Percentiles rank a stretch among this genome's conserved stretches.
Conservation (phyloP, 2,329 filamentous ascomycete genomes). For the Apiospora rasikravindrae region DNA sequence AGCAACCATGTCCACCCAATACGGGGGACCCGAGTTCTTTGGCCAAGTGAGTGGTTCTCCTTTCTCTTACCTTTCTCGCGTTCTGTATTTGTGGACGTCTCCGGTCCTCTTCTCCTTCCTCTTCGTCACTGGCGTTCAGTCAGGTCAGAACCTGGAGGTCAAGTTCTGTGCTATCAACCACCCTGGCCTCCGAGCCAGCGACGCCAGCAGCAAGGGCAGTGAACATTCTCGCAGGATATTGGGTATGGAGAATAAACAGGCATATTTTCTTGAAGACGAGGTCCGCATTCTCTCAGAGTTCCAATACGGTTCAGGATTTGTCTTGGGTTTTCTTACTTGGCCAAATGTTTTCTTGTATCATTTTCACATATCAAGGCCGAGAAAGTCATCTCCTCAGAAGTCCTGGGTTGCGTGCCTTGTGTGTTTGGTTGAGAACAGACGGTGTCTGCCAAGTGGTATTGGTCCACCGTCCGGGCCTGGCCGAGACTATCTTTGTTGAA, state of each 20-base stretch:
- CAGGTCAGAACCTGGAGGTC: background rate
- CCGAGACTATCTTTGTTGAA: background rate
- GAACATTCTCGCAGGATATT: background rate
- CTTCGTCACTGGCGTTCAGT: background rate
- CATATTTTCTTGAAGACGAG: background rate
- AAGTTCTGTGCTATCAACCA: background rate
- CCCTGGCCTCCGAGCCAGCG: background rate
- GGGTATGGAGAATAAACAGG: background rate
- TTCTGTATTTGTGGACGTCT: background rate
- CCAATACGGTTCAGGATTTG: background rate
- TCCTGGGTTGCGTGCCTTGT: background rate
- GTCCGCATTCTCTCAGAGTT: background rate
- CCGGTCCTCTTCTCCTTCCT: background rate
- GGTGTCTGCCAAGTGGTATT: background rate
- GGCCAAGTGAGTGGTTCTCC: background rate
- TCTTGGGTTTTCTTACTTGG: background rate
- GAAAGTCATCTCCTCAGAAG: background rate
- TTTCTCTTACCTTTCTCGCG: background rate
- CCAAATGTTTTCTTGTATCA: background rate
- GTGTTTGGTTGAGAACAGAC: background rate
- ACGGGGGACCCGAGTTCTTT: slow-evolving; percentile 9
- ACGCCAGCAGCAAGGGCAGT: background rate
- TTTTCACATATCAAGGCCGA: background rate
- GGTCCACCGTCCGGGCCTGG: background rate
- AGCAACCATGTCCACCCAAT: background rate